Base-by-base conservation (phyloP, 768 basidiomycete species). In the Amylocystis lapponica region DNA sequence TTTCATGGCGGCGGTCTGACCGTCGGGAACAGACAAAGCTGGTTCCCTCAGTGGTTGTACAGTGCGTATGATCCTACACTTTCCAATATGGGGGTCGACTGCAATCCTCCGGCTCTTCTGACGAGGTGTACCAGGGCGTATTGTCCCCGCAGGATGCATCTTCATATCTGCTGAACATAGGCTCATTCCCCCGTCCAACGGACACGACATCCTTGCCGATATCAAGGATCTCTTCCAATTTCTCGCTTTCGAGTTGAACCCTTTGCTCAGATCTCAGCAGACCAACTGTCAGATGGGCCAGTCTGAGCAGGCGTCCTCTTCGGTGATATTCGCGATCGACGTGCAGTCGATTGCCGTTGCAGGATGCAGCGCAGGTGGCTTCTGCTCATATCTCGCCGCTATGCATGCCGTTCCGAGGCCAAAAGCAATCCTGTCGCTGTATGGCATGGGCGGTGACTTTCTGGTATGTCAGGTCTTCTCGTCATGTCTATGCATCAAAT, bases 141-240 rank as follows among this genome's bases (percentile, higher is more conserved):
- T 72, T 6, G 61, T 63, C 21, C 59, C 55, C 2, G 59, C 64
- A n/a, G 81, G 78, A 20, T 70, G 71, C 47, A 70, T 68, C 4
- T 79, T 85, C 55, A 66, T 85, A 33, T 76, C 78, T 27, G 74
- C 76, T 1, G 81, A 86, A 50, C 83, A 86, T 53, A 68, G 72
- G 12, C 73, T 86, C 5, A 45, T 84, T 12, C 73, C 67, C 1
- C 65, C 70, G 2, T 41, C 73, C 0, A 79, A 75, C 9, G 78
- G 72, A 1, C 76, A 79, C 48, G 72, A 78, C 16, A 68, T 84
- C 29, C 51, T 79, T 4, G 63, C 71, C 30, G 83, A 86, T 54
- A 65, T 84, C 41, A 63, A 70, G 35, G 79, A 78, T 46, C 56
- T 78, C 3, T 77, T 83, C 41, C 40, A 46, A 0, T 84, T 75